A percentile compares a stretch with the other conserved stretches of the same genome.
These are phyloP conservation scores for Tripterygium wilfordii DNA, from an alignment of 177 flowering plant genomes.

Conservation along the genomic window DNA sequence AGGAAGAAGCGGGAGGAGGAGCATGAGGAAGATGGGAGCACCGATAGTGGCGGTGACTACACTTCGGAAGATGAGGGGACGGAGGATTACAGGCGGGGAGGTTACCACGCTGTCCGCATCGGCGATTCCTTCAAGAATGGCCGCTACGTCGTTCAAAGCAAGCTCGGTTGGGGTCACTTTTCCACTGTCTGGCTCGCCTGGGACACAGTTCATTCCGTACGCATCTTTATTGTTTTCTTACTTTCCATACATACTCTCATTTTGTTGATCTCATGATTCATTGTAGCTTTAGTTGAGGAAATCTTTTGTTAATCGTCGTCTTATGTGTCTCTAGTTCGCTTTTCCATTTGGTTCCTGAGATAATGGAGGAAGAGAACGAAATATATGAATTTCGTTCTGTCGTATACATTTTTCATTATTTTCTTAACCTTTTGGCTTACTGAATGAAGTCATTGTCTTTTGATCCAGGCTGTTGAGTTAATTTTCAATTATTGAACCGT, in stretches of 20 bases:
- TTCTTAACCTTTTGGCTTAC: too few relatives aligned
- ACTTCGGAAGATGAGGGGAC: conserved; percentile 55
- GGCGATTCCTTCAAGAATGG: conserved; percentile 41
- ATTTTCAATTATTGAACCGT: too few relatives aligned
- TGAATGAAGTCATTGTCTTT: too few relatives aligned
- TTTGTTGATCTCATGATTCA: background rate
- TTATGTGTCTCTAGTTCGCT: too few relatives aligned
- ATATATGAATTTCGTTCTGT: too few relatives aligned
- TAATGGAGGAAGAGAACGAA: too few relatives aligned
- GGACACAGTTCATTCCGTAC: conserved; percentile 38
- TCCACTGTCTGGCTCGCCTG: conserved; percentile 61
- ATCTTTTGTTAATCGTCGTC: too few relatives aligned
- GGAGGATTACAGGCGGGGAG: conserved; percentile 47
- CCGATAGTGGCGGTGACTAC: conserved; percentile 35
- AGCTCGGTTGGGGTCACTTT: conserved; percentile 61
- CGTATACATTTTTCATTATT: too few relatives aligned
- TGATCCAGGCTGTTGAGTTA: too few relatives aligned
- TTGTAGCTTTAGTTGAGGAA: background rate
- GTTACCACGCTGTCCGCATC: conserved; percentile 47
- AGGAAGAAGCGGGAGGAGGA: conserved; percentile 6
- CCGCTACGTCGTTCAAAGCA: conserved; percentile 38
- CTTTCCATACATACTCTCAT: background rate
- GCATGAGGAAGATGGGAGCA: conserved; percentile 20
- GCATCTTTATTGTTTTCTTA: conserved; percentile 2
- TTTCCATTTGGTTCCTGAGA: too few relatives aligned